Conservation (phyloP, 208 protist genomes). For the Leishmania mexicana region DNA sequence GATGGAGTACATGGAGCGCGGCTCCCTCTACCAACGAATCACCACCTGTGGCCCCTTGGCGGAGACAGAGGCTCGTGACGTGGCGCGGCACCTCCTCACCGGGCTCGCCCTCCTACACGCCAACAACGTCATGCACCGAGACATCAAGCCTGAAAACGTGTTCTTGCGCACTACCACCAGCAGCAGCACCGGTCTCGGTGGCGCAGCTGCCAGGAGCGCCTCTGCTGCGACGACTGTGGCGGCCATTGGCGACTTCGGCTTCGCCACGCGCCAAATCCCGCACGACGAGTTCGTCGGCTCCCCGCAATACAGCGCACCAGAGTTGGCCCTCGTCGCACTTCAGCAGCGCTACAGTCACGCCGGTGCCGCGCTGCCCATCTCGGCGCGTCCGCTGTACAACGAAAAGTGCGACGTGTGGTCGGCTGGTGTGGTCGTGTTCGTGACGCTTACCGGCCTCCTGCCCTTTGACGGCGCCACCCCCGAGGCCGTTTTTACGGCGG, state of each 20-base stretch:
- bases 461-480: constrained; percentile 78
- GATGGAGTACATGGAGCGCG: constrained; percentile 98
- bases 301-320: constrained; percentile 85
- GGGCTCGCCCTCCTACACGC: constrained; percentile 95
- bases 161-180: constrained; percentile 92
- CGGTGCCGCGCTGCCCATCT: constrained; percentile 3
- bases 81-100: constrained; percentile 96
- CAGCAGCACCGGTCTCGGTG: not conserved
- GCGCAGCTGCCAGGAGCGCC: not conserved
- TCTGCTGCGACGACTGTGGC: constrained; percentile 42
- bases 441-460: constrained; percentile 78
- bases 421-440: constrained; percentile 82
- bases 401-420: constrained; percentile 94
- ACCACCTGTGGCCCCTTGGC: constrained; percentile 90
- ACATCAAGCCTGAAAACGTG: constrained; percentile 99
- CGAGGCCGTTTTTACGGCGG: constrained; percentile 61
- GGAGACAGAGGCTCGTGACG: constrained; percentile 89
- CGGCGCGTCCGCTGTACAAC: constrained; percentile 66
- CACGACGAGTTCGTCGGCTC: constrained; percentile 68
- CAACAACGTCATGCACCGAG: constrained; percentile 98
- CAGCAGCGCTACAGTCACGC: constrained; percentile 25
- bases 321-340: constrained; percentile 74
- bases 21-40: constrained; percentile 97
- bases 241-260: constrained; percentile 97
- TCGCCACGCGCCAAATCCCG: constrained; percentile 87